phyloP scores from a whole-genome alignment of 1,284 basidiomycete species.

The Irpex lacteus region DNA sequence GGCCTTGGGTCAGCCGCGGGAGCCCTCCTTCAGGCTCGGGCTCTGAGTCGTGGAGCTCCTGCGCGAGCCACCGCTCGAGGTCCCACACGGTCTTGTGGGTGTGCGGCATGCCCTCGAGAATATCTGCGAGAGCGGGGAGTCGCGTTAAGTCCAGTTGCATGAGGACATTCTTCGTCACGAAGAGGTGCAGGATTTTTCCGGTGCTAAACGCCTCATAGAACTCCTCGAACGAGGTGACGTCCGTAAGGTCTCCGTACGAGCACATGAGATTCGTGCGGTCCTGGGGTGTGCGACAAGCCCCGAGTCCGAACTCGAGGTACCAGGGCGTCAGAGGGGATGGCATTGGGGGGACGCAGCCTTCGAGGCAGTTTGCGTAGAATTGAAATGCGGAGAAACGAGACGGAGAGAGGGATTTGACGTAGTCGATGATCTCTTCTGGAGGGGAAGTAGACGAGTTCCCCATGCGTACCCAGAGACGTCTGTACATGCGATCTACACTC shows the following conservation, averaged over 20 bases:
- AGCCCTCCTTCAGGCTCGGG: too few species aligned
- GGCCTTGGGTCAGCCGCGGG: too few species aligned
- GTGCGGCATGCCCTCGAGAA: neutral
- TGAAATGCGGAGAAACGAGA: neutral
- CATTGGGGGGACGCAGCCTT: neutral
- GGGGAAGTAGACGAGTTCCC: neutral
- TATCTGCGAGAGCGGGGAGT: neutral
- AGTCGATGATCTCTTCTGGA: neutral
- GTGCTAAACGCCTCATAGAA: neutral
- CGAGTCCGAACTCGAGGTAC: neutral
- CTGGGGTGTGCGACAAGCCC: neutral
- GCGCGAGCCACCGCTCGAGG: neutral
- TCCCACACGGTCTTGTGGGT: neutral
- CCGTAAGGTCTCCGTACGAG: neutral
- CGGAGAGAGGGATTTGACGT: neutral
- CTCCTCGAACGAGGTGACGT: neutral
- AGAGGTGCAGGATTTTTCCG: neutral
- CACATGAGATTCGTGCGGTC: neutral
- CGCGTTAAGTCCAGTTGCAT: neutral
- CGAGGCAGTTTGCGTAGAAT: neutral
- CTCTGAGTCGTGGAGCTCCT: neutral
- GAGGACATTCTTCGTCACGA: neutral
- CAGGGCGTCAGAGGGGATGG: neutral
- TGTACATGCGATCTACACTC: neutral
- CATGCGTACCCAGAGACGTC: neutral